These are phyloP conservation scores for Alternaria sp. DNA, from an alignment of 2,329 filamentous ascomycete species.

Conservation along the genomic window DNA sequence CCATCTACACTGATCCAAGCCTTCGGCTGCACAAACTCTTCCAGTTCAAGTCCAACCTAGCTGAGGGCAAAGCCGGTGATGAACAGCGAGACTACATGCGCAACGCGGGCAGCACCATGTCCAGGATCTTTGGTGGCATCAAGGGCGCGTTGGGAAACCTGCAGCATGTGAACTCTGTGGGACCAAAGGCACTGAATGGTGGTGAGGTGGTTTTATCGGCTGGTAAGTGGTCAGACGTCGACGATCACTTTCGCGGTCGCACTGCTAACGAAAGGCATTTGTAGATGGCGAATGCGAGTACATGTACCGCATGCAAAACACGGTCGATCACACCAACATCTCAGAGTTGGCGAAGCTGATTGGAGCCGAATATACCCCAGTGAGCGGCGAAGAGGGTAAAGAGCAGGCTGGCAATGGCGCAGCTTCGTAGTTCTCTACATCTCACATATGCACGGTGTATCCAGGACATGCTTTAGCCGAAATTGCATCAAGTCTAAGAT, in stretches of 20 bases:
- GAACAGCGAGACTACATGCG: conserved; percentile 31
- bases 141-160: conserved; percentile 25
- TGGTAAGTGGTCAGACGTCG: conserved; percentile 7
- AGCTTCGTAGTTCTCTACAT: neutral
- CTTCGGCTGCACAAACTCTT: conserved; percentile 24
- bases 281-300: conserved; percentile 30
- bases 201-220: conserved; percentile 28
- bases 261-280: neutral
- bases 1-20: conserved; percentile 33
- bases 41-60: conserved; percentile 27
- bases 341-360: conserved; percentile 17
- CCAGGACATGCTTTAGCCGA: neutral
- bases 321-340: conserved; percentile 31
- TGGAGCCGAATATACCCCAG: neutral
- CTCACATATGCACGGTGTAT: neutral
- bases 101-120: conserved; percentile 19
- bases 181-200: conserved; percentile 32
- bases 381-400: neutral
- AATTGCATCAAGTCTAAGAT: neutral
- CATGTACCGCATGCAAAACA: conserved; percentile 36
- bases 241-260: neutral
- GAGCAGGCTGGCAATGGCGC: neutral
- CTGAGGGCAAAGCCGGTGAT: conserved; percentile 16
- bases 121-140: conserved; percentile 22
- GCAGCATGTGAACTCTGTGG: conserved; percentile 25